Percentiles rank a stretch among this genome's conserved stretches.
Evolutionary conservation across 2,329 filamentous ascomycete species (phyloP).

Genomic region (Cladobotryum mycophilum): DNA sequence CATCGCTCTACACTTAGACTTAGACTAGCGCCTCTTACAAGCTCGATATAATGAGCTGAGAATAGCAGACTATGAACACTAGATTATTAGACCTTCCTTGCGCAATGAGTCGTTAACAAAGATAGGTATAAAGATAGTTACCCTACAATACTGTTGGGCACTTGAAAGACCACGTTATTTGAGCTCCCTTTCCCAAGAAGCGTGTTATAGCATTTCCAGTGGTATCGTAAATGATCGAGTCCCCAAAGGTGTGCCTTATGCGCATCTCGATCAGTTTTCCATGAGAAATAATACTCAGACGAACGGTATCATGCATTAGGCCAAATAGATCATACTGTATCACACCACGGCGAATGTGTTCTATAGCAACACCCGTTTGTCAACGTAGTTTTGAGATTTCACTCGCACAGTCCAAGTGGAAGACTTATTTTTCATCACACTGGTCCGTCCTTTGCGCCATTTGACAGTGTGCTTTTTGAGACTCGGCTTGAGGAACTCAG

Average conservation of each 20-base stretch:
- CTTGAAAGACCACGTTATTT: not conserved
- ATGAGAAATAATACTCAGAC: conserved; percentile 8
- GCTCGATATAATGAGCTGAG: no score
- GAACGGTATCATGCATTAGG: conserved; percentile 8
- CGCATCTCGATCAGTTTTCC: conserved; percentile 9
- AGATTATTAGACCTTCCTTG: no score
- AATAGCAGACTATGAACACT: no score
- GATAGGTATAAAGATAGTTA: no score
- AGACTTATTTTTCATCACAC: conserved; percentile 10
- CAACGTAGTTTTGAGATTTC: not conserved
- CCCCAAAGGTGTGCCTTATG: conserved; percentile 3
- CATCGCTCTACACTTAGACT: no score
- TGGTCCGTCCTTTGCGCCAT: conserved; percentile 5
- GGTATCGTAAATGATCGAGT: conserved; percentile 6
- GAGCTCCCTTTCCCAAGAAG: not conserved
- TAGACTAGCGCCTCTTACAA: no score
- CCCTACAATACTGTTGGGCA: no score
- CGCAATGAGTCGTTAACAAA: no score
- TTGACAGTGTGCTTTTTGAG: conserved; percentile 5
- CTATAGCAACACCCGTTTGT: not conserved
- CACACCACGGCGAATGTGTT: conserved; percentile 8
- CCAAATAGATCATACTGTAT: conserved; percentile 7
- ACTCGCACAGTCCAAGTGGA: no score
- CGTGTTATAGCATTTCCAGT: conserved; percentile 2
- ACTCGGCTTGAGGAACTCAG: not conserved